Base-by-base conservation (phyloP, 2,329 filamentous ascomycete species). In the Cordyceps tenuipes region DNA sequence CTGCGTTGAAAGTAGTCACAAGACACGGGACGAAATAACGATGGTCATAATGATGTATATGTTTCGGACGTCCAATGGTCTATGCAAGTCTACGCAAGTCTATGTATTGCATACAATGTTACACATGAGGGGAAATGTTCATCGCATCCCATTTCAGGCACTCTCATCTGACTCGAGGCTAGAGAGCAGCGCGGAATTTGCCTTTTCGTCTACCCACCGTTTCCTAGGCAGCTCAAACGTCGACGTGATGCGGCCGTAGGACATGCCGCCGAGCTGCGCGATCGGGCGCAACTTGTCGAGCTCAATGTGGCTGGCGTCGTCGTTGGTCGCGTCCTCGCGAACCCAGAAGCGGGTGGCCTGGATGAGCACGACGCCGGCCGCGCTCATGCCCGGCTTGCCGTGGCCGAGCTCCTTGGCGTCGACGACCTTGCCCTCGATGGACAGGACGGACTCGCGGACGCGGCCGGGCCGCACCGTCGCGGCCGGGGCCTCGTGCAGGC, bases 401-500 rank as follows among this genome's bases (percentile, higher is more conserved):
- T 68, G 68, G 41, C 56, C 53, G 49, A 68, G 68, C 41, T 70
- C 67, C 47, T 68, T 69, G 50, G 66, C 64, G 19, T 71, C 68
- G 7, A 70, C 61, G 12, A 69, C 62, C 43, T 66, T 67, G 7
- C 64, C 69, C 53, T 71, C 68, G 49, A 69, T 61, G 7, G 66
- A 67, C 6, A 71, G 64, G 0, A 71, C 62, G 3, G 64, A 64
- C 61, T 70, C 69, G 36, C 62, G 57, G 2, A 71, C 68, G 2
- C 68, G 61, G 10, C 64, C 59, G 6, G 69, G 65, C 46, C 62
- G 64, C 17, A 68, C 67, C 7, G 65, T 66, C 1, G 68, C 62
- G 0, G 69, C 60, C 1, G 62, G 58, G 10, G 62, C 68, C 41
- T 67, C 65, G 9, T 63, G 63, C 7, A 71, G 62, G 1, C 90